Base-by-base conservation (phyloP, 179 eudicot genomes). In the Actinidia arguta region DNA sequence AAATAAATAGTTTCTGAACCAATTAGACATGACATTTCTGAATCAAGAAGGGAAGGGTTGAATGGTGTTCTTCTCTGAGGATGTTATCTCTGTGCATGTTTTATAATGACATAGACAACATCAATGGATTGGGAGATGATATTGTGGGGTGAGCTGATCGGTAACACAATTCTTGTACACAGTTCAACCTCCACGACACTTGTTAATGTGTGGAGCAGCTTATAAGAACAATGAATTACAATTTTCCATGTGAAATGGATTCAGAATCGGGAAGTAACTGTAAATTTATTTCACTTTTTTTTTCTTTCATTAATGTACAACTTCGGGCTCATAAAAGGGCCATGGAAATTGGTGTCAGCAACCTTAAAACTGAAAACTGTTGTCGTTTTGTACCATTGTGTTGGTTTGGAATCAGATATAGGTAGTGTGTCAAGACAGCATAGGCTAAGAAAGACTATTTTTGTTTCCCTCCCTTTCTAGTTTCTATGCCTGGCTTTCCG, bases 231-330 rank as follows among this genome's bases (percentile, higher is more conserved):
- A 31, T 31, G 36, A 31, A 31, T 31, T 31, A 31, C 36, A 31
- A 31, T 62, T 9, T 66, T 66, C 16, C 71, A 44, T 13, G 73
- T 68, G 73, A 68, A 68, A 27, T 36, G 73, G 73, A 64, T 64
- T 64, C 20, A 64, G 44, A 64, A 64, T 64, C 39, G 27, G 42
- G 17, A 64, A 27, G 14, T 25, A 11, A 27, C 16, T 5, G 9
- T n/a, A 68, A 4, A 8, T 8, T 6, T 12, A 11, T 66, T 22
- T 8, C 2, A 31, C 36, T 31, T 31, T 31, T 31, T 31, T 31
- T 31, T 2, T n/a, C n/a, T n/a, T n/a, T 31, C 36, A 31, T 31
- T 31, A 31, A 31, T 31, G 36, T 31, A 31, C 36, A 31, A 31
- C 36, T 31, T 31, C 36, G 2, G 2, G 1, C 36, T 31, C 36